Percentiles rank a stretch among this genome's conserved stretches.
Conservation (phyloP, 495 filamentous ascomycete species). For the Melanomma pulvis-pyrius region DNA sequence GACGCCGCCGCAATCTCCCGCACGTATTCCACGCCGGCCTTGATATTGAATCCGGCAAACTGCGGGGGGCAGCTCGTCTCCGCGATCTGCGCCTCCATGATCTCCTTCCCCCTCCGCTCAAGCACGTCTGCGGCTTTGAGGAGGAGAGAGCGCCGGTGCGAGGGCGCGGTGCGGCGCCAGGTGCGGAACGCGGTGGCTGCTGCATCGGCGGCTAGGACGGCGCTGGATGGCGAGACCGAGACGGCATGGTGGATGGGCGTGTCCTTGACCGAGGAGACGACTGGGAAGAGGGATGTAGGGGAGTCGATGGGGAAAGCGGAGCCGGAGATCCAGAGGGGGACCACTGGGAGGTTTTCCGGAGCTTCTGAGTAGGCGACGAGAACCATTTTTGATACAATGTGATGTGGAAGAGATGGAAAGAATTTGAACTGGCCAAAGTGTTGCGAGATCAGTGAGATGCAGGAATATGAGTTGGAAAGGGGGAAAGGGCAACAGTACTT, state of each 20-base stretch:
- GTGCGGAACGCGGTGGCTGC: slow-evolving; percentile 68
- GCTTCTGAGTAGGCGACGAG: neutral
- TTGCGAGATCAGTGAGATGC: too few relatives aligned
- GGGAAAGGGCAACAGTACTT: too few relatives aligned
- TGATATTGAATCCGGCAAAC: slow-evolving; percentile 39
- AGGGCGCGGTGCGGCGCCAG: slow-evolving; percentile 66
- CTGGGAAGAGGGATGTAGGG: slow-evolving; percentile 58
- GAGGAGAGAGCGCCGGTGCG: slow-evolving; percentile 69
- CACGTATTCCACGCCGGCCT: slow-evolving; percentile 28
- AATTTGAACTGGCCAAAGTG: too few relatives aligned
- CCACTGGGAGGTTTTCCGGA: slow-evolving; percentile 15
- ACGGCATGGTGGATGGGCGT: slow-evolving; percentile 62
- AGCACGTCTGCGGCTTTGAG: slow-evolving; percentile 71
- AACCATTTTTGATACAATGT: neutral
- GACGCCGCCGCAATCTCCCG: slow-evolving; percentile 40
- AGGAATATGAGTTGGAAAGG: too few relatives aligned
- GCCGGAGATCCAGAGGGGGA: slow-evolving; percentile 75
- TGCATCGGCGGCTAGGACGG: slow-evolving; percentile 61
- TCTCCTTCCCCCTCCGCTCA: slow-evolving; percentile 55
- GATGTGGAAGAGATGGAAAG: too few relatives aligned
- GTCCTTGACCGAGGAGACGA: slow-evolving; percentile 64
- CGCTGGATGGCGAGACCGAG: slow-evolving; percentile 64
- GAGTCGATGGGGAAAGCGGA: slow-evolving; percentile 60
- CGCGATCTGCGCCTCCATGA: slow-evolving; percentile 30
- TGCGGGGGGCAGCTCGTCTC: slow-evolving; percentile 36